Conservation (phyloP, 1,139 yeast genomes). For the Magnusiomyces sp. region DNA sequence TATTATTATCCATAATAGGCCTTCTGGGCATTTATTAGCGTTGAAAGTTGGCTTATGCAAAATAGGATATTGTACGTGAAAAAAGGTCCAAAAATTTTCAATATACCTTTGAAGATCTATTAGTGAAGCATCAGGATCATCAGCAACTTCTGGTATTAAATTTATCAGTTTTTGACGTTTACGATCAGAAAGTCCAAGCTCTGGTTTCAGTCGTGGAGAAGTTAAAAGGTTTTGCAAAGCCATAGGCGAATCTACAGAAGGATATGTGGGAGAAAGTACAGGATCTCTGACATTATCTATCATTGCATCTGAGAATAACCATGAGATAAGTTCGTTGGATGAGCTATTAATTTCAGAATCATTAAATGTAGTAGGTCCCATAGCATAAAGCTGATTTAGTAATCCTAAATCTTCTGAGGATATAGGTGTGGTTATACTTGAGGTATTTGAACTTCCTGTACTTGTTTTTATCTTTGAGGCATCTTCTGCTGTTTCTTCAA, state of each 20-base stretch:
- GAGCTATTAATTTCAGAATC: neutral
- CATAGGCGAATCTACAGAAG: slow-evolving; percentile 29
- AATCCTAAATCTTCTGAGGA: neutral
- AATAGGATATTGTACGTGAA: slow-evolving; percentile 55
- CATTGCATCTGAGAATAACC: slow-evolving; percentile 32
- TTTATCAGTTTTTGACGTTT: slow-evolving; percentile 17
- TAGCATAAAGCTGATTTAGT: neutral
- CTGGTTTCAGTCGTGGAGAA: slow-evolving; percentile 26
- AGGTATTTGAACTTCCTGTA: neutral
- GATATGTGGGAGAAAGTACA: slow-evolving; percentile 24
- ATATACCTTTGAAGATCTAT: slow-evolving; percentile 21
- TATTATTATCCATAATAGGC: slow-evolving; percentile 48
- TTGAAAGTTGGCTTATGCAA: slow-evolving; percentile 58
- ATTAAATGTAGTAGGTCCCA: neutral
- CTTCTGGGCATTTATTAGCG: slow-evolving; percentile 44
- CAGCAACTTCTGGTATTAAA: slow-evolving; percentile 8
- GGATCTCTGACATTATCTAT: slow-evolving; percentile 27
- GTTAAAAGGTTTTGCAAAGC: slow-evolving; percentile 32
- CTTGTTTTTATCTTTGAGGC: neutral
- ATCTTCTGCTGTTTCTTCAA: neutral
- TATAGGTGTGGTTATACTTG: neutral
- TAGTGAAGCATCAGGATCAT: neutral
- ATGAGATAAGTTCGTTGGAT: slow-evolving; percentile 25
- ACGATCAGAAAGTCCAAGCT: slow-evolving; percentile 13
- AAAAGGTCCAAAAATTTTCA: slow-evolving; percentile 44